These are phyloP conservation scores for Colletotrichum limetticola DNA, from an alignment of 2,329 filamentous ascomycete genomes.

Conservation along the genomic window DNA sequence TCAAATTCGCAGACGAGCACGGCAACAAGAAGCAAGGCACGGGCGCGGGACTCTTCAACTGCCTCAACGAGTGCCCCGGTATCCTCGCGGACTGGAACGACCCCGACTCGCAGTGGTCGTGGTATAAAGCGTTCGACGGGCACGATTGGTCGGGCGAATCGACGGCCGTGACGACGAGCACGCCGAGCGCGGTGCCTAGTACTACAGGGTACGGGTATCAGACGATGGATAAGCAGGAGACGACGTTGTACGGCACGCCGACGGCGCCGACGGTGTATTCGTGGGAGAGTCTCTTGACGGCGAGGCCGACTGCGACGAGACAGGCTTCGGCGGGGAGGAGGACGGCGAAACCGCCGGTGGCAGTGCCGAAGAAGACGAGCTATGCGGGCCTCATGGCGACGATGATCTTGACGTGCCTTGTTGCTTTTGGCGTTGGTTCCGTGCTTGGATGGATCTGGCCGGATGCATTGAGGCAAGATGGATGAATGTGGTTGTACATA, in stretches of 20 bases:
- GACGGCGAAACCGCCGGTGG: background rate
- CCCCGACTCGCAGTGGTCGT: background rate
- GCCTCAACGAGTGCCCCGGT: constrained; percentile 16
- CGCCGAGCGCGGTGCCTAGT: constrained; percentile 1
- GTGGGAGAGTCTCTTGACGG: background rate
- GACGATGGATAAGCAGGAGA: constrained; percentile 8
- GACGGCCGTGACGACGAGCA: constrained; percentile 8
- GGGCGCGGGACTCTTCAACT: constrained; percentile 1
- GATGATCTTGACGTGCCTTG: constrained; percentile 1
- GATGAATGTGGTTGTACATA: background rate
- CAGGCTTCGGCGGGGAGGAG: constrained; percentile 6
- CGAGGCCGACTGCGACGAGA: background rate
- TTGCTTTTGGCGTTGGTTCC: constrained; percentile 11
- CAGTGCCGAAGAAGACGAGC: background rate
- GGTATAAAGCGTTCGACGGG: constrained; percentile 15
- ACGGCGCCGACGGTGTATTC: background rate
- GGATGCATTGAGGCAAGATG: constrained; percentile 9
- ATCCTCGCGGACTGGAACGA: constrained; percentile 22
- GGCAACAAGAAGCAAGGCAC: constrained; percentile 18
- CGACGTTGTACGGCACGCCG: constrained; percentile 13
- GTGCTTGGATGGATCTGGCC: constrained; percentile 30
- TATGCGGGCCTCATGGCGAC: background rate
- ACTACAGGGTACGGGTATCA: background rate
- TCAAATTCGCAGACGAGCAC: constrained; percentile 8
- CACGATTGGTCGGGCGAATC: constrained; percentile 4